These are phyloP conservation scores for Anthostomella pinea DNA, from an alignment of 2,329 filamentous ascomycete species.

Conservation along the genomic window DNA sequence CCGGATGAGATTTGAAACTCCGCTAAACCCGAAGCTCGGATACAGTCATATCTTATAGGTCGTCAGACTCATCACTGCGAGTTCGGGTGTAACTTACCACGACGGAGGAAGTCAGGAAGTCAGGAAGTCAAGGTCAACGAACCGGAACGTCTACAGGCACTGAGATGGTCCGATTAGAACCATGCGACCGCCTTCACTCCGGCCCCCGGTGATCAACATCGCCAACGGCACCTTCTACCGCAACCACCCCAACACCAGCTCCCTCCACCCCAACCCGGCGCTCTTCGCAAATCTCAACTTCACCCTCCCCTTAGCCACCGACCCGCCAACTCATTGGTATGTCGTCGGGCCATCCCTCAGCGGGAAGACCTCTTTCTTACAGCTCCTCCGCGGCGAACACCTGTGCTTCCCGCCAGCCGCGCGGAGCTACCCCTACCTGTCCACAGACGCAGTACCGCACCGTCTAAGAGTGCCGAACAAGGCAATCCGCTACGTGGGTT, in stretches of 20 bases:
- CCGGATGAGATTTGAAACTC: constrained; percentile 1
- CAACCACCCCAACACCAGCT: constrained; percentile 59
- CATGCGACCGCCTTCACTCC: constrained; percentile 37
- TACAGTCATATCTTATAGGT: constrained; percentile 7
- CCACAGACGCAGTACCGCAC: constrained; percentile 55
- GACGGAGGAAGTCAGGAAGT: constrained; percentile 7
- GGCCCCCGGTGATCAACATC: constrained; percentile 66
- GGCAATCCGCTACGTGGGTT: constrained; percentile 88
- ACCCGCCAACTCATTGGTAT: constrained; percentile 68
- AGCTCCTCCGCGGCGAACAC: constrained; percentile 72
- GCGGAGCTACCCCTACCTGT: constrained; percentile 75
- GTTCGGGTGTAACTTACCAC: neutral
- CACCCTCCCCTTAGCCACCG: constrained; percentile 57
- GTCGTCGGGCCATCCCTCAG: constrained; percentile 76
- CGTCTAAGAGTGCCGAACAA: constrained; percentile 57
- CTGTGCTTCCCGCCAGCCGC: constrained; percentile 73
- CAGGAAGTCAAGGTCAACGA: neutral
- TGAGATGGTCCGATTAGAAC: constrained; percentile 25
- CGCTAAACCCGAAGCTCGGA: constrained; percentile 22
- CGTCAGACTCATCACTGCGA: too few species aligned
- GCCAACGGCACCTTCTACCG: constrained; percentile 80
- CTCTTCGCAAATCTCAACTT: constrained; percentile 73
- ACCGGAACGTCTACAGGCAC: neutral
- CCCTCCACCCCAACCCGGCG: constrained; percentile 59
- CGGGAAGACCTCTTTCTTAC: constrained; percentile 79